phyloP scores from a whole-genome alignment of 2,329 filamentous ascomycete genomes.

The Aureobasidium vineae region DNA sequence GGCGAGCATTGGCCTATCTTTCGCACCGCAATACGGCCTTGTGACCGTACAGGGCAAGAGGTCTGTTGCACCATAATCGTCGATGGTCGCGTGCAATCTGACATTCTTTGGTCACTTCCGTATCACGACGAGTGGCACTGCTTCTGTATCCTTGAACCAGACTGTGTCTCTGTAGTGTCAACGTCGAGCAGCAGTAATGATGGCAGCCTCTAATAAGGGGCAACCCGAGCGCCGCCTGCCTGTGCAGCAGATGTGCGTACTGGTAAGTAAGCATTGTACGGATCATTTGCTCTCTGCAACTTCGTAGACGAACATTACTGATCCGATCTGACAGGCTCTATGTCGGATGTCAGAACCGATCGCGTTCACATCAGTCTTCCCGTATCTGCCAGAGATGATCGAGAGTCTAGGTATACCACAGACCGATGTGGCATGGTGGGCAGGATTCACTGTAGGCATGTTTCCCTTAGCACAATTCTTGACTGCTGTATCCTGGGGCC shows the following conservation, averaged over 20 bases:
- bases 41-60: conserved; percentile 1
- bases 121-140: neutral
- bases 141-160: neutral
- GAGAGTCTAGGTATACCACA: conserved; percentile 70
- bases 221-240: conserved; percentile 60
- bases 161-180: neutral
- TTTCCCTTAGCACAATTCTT: conserved; percentile 76
- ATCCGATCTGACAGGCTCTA: conserved; percentile 56
- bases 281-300: conserved; percentile 33
- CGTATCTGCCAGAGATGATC: conserved; percentile 91
- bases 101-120: neutral
- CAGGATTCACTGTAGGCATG: conserved; percentile 84
- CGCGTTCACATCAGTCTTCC: conserved; percentile 87
- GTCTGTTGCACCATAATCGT: conserved; percentile 1
- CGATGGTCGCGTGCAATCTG: conserved; percentile 1
- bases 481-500: conserved; percentile 86
- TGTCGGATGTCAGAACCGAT: conserved; percentile 91
- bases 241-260: conserved; percentile 70
- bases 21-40: neutral
- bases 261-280: conserved; percentile 58
- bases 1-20: conserved; percentile 23
- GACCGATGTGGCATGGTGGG: conserved; percentile 75
- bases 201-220: neutral
- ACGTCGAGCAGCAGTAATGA: neutral
- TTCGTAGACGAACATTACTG: conserved; percentile 40